Base-by-base conservation (phyloP, 768 basidiomycete species). In the Cyathus striatus region DNA sequence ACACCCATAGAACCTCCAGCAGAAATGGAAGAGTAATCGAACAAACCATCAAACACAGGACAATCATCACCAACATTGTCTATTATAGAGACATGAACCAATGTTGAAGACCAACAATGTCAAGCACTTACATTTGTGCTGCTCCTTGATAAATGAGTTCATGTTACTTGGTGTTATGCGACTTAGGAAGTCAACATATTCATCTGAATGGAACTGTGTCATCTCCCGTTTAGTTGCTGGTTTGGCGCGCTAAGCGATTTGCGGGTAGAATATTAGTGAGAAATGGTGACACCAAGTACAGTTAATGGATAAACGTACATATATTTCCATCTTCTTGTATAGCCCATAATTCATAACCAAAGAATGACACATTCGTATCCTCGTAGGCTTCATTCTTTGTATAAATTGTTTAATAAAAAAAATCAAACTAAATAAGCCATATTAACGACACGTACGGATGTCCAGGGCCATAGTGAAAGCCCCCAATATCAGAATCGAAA, bases 291-390 rank as follows among this genome's bases (percentile, higher is more conserved):
- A n/a, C n/a, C n/a, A 23, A 26, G 7, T 12, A 32, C 33, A 26
- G 4, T 17, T 13, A 23, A 23, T 23, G 26, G n/a, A 16, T 14
- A 43, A 40, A 75, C 96, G 54, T 58, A 97, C 96, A 55, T 97
- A 99, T 51, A 99, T 99, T 65, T 99, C 96, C 96, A 99, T 99
- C 68, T 93, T 93, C 68, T 97, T 97, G 72, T 99, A 99, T 14
- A 99, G 68, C 16, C 94, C 93, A 62, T 97, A 97, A 66, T 98
- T 99, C 96, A 99, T 99, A 43, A 99, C 96, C 41, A 99, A 75
- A 9, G 94, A 94, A 67, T 99, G 96, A 60, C 94, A 97, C 96
- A 99, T 99, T 53, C 95, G 84, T 72, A 98, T 96, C 25, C 96
- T 79, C 17, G 95, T 97, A 5, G 95, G 95, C 59, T 96, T 95